Percentiles rank a stretch among this genome's conserved stretches.
Conservation (phyloP, 306 rosid genomes). For the Castanea sativa region DNA sequence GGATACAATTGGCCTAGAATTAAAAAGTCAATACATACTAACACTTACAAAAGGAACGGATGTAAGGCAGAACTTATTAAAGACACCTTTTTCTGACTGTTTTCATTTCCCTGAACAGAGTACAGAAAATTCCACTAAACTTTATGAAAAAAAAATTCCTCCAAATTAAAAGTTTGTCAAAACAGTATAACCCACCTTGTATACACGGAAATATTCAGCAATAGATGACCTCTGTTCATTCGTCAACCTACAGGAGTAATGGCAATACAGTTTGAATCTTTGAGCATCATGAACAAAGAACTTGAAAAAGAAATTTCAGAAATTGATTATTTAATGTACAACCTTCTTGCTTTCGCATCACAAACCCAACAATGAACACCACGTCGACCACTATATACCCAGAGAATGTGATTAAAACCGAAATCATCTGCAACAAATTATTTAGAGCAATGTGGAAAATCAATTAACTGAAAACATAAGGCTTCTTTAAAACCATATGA, state of each 20-base stretch:
- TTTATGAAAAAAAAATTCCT: neutral
- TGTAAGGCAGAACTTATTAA: slow-evolving; percentile 57
- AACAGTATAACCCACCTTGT: slow-evolving; percentile 49
- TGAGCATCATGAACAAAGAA: neutral
- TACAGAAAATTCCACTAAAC: slow-evolving; percentile 14
- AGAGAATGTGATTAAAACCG: slow-evolving; percentile 79
- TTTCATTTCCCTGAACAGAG: slow-evolving; percentile 80
- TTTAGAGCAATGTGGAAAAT: neutral
- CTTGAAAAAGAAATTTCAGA: slow-evolving; percentile 7
- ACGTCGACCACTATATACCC: slow-evolving; percentile 96
- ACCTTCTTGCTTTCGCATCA: slow-evolving; percentile 91
- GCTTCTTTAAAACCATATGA: neutral
- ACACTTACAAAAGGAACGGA: slow-evolving; percentile 79
- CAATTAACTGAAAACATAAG: neutral
- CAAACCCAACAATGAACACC: slow-evolving; percentile 99
- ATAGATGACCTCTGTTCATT: slow-evolving; percentile 83
- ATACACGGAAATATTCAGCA: slow-evolving; percentile 84
- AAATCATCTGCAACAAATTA: slow-evolving; percentile 67
- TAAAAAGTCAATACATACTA: slow-evolving; percentile 14
- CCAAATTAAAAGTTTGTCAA: neutral
- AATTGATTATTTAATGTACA: slow-evolving; percentile 2
- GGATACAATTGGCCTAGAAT: slow-evolving; percentile 20
- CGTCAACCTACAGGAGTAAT: slow-evolving; percentile 52
- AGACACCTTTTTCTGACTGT: slow-evolving; percentile 79
- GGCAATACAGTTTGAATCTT: slow-evolving; percentile 12